phyloP scores from a whole-genome alignment of 176 grass and related monocot genomes.

The Bromus sterilis region DNA sequence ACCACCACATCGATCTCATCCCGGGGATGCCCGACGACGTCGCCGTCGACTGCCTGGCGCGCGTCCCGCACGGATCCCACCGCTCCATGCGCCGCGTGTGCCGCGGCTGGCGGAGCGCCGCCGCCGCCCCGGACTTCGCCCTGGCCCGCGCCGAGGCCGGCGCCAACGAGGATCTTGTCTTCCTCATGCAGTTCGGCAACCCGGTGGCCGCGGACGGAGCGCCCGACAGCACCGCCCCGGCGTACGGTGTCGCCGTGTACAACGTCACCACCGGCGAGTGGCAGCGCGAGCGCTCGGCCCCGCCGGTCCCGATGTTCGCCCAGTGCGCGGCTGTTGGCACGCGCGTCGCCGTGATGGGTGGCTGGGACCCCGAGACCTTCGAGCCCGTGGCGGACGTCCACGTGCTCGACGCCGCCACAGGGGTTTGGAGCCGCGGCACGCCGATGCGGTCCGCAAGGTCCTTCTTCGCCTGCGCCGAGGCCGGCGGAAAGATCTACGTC shows the following conservation, averaged over 20 bases:
- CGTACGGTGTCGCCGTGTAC: slow-evolving; percentile 48
- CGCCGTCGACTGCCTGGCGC: slow-evolving; percentile 77
- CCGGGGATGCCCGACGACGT: slow-evolving; percentile 83
- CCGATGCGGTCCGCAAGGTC: slow-evolving; percentile 30
- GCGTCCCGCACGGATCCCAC: slow-evolving; percentile 52
- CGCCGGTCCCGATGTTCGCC: slow-evolving; percentile 47
- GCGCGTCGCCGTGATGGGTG: slow-evolving; percentile 50
- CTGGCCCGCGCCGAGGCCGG: slow-evolving; percentile 20
- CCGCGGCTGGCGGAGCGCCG: slow-evolving; percentile 52
- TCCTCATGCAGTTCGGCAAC: slow-evolving; percentile 36
- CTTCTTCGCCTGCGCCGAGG: slow-evolving; percentile 77
- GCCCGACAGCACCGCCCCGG: neutral
- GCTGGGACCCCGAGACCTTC: slow-evolving; percentile 69
- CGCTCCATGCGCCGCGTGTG: slow-evolving; percentile 56
- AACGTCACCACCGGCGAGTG: slow-evolving; percentile 56
- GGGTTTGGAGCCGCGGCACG: slow-evolving; percentile 21
- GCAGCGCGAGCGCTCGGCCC: slow-evolving; percentile 35
- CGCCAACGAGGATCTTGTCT: slow-evolving; percentile 34
- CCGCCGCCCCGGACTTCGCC: slow-evolving; percentile 24
- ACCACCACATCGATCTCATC: slow-evolving; percentile 51
- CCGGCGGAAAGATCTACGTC: slow-evolving; percentile 48
- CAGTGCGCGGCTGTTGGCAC: slow-evolving; percentile 44
- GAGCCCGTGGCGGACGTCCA: slow-evolving; percentile 61
- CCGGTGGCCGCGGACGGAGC: slow-evolving; percentile 4
- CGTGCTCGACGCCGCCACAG: slow-evolving; percentile 57